Evolutionary conservation across 495 filamentous ascomycete species (phyloP).

Genomic region (Podospora fimiseda): DNA sequence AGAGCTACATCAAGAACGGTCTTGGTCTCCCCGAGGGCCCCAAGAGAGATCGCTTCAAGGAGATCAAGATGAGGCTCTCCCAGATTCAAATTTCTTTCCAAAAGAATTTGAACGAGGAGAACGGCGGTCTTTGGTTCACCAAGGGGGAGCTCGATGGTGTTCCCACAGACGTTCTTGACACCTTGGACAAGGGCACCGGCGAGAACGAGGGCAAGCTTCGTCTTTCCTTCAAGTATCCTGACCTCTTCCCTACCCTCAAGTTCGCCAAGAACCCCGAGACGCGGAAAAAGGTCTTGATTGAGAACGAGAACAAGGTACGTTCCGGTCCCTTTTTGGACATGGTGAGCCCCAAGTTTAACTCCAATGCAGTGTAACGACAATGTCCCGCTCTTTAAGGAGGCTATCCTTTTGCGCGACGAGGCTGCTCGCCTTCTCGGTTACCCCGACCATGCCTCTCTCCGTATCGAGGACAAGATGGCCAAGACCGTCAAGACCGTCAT

Average conservation of each 20-base stretch:
- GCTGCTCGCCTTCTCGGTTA: slow-evolving; percentile 87
- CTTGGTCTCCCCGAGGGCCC: slow-evolving; percentile 46
- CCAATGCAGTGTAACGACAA: slow-evolving; percentile 67
- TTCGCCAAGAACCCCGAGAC: slow-evolving; percentile 51
- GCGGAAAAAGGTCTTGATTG: slow-evolving; percentile 49
- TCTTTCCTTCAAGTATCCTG: slow-evolving; percentile 58
- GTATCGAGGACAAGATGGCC: slow-evolving; percentile 96
- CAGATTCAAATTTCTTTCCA: slow-evolving; percentile 51
- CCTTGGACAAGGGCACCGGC: slow-evolving; percentile 63
- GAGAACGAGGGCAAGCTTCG: slow-evolving; percentile 57
- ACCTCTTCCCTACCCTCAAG: slow-evolving; percentile 55
- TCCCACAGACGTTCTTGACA: slow-evolving; percentile 47
- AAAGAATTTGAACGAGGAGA: slow-evolving; percentile 58
- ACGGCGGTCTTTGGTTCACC: slow-evolving; percentile 55
- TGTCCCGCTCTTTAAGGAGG: slow-evolving; percentile 76
- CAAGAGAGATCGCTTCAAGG: slow-evolving; percentile 57
- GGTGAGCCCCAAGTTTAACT: slow-evolving; percentile 1
- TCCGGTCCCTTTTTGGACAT: background rate
- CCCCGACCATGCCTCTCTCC: slow-evolving; percentile 84
- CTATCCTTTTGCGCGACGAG: slow-evolving; percentile 84
- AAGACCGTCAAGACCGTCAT: slow-evolving; percentile 83
- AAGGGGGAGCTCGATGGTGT: slow-evolving; percentile 53
- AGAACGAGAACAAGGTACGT: slow-evolving; percentile 52
- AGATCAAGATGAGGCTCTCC: slow-evolving; percentile 57
- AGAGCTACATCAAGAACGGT: slow-evolving; percentile 52